These are phyloP conservation scores for Buxus sempervirens DNA, from an alignment of 164 flowering plant species.

Conservation along the genomic window DNA sequence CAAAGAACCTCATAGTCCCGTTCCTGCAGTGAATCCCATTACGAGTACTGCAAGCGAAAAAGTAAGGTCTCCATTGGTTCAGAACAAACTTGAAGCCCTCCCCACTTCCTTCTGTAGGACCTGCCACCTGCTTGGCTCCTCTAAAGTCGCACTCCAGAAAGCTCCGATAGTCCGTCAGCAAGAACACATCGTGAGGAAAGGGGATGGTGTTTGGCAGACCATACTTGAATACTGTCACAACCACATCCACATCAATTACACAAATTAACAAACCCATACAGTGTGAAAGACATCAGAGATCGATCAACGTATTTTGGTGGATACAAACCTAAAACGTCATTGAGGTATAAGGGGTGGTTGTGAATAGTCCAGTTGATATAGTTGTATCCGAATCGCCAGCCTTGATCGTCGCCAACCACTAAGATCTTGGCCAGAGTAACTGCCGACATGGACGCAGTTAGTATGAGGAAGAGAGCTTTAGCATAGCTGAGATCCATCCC, in stretches of 20 bases:
- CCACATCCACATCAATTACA: not conserved
- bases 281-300: too few relatives aligned
- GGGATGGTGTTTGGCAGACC: constrained; percentile 37
- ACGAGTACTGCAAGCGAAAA: constrained; percentile 40
- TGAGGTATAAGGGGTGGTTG: too few relatives aligned
- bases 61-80: constrained; percentile 32
- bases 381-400: too few relatives aligned
- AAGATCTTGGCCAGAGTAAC: too few relatives aligned
- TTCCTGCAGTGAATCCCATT: constrained; percentile 34
- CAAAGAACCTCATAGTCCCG: constrained; percentile 45
- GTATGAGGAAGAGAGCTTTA: too few relatives aligned
- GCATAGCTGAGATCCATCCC: too few relatives aligned
- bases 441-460: too few relatives aligned
- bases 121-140: constrained; percentile 36
- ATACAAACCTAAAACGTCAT: too few relatives aligned
- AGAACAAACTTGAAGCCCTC: constrained; percentile 40
- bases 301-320: too few relatives aligned
- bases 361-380: too few relatives aligned
- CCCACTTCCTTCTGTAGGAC: constrained; percentile 33
- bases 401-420: too few relatives aligned
- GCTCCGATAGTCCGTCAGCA: constrained; percentile 43
- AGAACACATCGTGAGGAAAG: constrained; percentile 47
- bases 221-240: constrained; percentile 37
- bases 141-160: constrained; percentile 43
- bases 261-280: not conserved